Base-by-base conservation (phyloP, 768 basidiomycete species). In the Amanita jacksonii region DNA sequence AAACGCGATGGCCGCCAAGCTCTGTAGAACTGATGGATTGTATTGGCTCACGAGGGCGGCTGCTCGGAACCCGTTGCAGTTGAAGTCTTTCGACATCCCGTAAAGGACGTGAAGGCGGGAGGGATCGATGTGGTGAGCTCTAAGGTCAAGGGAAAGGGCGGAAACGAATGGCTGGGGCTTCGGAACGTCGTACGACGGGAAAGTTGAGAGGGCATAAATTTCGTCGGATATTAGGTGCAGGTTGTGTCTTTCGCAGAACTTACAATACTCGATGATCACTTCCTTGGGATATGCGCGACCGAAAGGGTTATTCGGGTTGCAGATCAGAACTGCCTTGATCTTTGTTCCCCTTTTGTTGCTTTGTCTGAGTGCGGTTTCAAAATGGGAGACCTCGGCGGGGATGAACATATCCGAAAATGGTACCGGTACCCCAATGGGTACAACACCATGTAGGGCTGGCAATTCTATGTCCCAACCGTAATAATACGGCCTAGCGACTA, bases 71-170 rank as follows among this genome's bases (percentile, higher is more conserved):
- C 60, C 60, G 32, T 54, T 57, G 4, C 54, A 53, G 24, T 57
- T 52, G 30, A 62, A 60, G 38, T 62, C 60, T 46, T 62, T 62
- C 16, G 60, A 56, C 46, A 58, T 58, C 2, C 60, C 56, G 9
- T 57, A 57, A 8, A 62, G 49, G 35, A 56, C 55, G 23, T 59
- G 59, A 3, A 58, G 49, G 8, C 60, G 49, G 1, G 45, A 31
- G 3, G 57, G 55, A 28, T 57, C 51, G 12, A 59, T 51, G 13
- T 47, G 43, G 8, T 53, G 15, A 1, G 43, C 41, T 12, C 48
- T 37, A 1, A 58, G 48, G 38, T 58, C 52, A 22, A 58, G 39
- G 0, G 53, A 52, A 1, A 62, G 45, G 19, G 55, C 48, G 1
- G 56, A 57, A 13, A 47, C 39, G 42, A 62, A 62, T 3, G 51